A percentile compares a stretch with the other conserved stretches of the same genome.
Conservation (phyloP, 148 eudicot species). For the Fagopyrum homotropicum region DNA sequence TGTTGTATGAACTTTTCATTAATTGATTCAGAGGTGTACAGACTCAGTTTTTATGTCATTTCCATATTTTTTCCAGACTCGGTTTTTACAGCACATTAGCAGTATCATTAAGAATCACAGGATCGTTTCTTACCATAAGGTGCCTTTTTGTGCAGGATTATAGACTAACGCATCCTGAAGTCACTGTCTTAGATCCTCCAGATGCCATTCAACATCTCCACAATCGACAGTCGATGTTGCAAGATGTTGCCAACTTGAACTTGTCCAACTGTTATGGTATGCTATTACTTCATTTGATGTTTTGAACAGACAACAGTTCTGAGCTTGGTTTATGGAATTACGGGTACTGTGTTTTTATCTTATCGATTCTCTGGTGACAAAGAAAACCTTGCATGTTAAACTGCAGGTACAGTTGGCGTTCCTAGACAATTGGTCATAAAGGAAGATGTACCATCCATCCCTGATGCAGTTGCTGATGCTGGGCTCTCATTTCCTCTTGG, state of each 20-base stretch:
- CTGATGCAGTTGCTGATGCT: slow-evolving; percentile 61
- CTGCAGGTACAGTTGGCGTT: slow-evolving; percentile 68
- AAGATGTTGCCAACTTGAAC: slow-evolving; percentile 77
- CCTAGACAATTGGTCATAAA: slow-evolving; percentile 80
- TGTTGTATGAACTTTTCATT: too few relatives aligned
- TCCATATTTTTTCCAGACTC: too few relatives aligned
- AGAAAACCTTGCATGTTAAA: not conserved
- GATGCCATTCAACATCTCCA: slow-evolving; percentile 87
- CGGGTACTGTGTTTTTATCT: not conserved
- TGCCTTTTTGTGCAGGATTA: slow-evolving; percentile 57
- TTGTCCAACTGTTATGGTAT: slow-evolving; percentile 71
- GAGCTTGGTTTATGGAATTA: too few relatives aligned
- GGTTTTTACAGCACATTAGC: not conserved
- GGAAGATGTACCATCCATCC: slow-evolving; percentile 73
- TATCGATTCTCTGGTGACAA: too few relatives aligned
- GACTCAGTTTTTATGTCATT: too few relatives aligned
- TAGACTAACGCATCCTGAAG: slow-evolving; percentile 64
- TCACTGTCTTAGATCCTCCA: slow-evolving; percentile 92
- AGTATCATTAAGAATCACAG: not conserved
- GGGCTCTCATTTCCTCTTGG: slow-evolving; percentile 83
- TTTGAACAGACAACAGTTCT: not conserved
- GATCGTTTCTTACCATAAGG: too few relatives aligned
- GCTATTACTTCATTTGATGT: not conserved
- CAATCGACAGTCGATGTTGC: slow-evolving; percentile 93
- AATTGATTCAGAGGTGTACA: too few relatives aligned